Percentiles rank a stretch among this genome's conserved stretches.
These are phyloP conservation scores for Cryptosporidium tyzzeri DNA, from an alignment of 169 alveolate species.

Conservation along the genomic window DNA sequence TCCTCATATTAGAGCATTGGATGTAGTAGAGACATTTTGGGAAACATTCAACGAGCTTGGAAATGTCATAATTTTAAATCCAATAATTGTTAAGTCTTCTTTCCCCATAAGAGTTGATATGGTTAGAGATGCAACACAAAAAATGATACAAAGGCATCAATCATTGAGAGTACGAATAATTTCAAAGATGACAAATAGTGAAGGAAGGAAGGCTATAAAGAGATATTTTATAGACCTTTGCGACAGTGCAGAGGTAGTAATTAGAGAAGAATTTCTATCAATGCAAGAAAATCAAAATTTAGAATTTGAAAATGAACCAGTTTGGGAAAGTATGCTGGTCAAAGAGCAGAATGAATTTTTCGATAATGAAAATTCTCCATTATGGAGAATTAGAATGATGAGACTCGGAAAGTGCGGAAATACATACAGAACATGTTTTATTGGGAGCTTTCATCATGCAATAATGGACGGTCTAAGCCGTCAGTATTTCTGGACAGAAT, in stretches of 20 bases:
- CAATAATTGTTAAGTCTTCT: conserved; percentile 77
- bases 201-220: conserved; percentile 22
- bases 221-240: conserved; percentile 64
- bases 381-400: conserved; percentile 68
- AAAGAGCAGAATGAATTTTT: conserved; percentile 70
- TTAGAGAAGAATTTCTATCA: conserved; percentile 25
- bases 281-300: not conserved
- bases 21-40: conserved; percentile 76
- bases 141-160: conserved; percentile 77
- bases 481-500: conserved; percentile 80
- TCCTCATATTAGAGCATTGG: conserved; percentile 56
- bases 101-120: conserved; percentile 77
- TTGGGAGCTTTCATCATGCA: conserved; percentile 81
- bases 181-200: conserved; percentile 31
- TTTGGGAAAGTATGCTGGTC: conserved; percentile 55
- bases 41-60: conserved; percentile 74
- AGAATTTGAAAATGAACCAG: conserved; percentile 24
- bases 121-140: conserved; percentile 77
- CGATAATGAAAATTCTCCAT: conserved; percentile 55
- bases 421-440: conserved; percentile 76
- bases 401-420: conserved; percentile 18
- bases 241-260: conserved; percentile 39
- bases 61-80: conserved; percentile 77
- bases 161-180: conserved; percentile 75
- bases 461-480: conserved; percentile 81